Evolutionary conservation across 805 yeast species (phyloP), one percentile per base, ranked within the genome.

Genomic region (Saturnispora quitensis): DNA sequence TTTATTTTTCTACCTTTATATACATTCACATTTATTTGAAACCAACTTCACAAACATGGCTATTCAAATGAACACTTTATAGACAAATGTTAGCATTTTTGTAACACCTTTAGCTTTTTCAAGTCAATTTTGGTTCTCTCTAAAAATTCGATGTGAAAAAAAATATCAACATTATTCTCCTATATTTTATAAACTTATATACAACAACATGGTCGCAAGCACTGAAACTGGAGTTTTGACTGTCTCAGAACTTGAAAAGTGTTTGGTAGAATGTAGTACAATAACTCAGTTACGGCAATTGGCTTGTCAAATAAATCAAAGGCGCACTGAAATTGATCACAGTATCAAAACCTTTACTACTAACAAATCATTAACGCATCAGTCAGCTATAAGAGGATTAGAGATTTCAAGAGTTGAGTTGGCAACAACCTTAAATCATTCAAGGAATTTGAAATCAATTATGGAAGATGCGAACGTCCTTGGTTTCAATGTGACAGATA

Each of bases 401-500:
- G 91, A 86, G 58, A 67, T 84, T 49, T 68, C 74, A 18, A 67
- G 88, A 53, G 80, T 86, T 4, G 82, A 80, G 58, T 68, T 86
- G n/a, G 76, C 89, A 0, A 71, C 81, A 0, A 75, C 87, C 2
- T 69, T 84, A 51, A 66, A 75, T 24, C 72, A 73, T 42, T 83
- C 90, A 12, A 76, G 80, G 47, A 72, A 77, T 2, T 68, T 86
- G 52, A 73, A 77, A 31, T 67, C 72, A 33, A 71, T 79, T 25
- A 73, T 87, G 48, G 68, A 80, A 5, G 70, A 75, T 42, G 84
- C 95, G 0, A 81, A 85, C 47, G 75, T 75, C 45, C 69, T 82
- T 51, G 90, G 96, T 6, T 70, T 75, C 38, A 71, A 77, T 15
- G 77, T 90, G 48, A 84, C 95, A 1, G 77, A 77, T 42, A 78